Evolutionary conservation across 306 rosid genomes (phyloP), one percentile per base, ranked within the genome.

Genomic region (Cyamopsis tetragonoloba): DNA sequence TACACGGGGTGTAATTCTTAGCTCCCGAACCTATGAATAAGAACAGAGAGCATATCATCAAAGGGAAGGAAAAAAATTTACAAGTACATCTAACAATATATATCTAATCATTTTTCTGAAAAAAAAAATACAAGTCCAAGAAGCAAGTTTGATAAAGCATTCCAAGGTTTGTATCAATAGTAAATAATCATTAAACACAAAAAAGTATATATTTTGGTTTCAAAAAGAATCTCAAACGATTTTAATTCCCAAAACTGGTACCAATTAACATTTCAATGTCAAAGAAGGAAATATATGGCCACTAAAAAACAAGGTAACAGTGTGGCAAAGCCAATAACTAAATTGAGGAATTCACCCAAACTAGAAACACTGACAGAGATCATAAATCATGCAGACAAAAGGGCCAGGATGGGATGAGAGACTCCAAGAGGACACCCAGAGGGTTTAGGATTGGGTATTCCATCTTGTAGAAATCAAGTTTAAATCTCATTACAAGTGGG

Each of bases 1-100:
- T 48, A 89, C 86, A 34, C 95, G 90, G 6, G 98, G 98, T 26
- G 91, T 88, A 63, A 93, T 81, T 77, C 88, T 86, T 74, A 93
- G 81, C 59, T 83, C 82, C 27, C 77, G 83, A 37, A 93, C 89
- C 98, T 93, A 73, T 32, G 70, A 62, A 77, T 43, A 20, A 48
- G 78, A 68, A 63, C 44, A 82, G 13, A 58, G 41, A 82, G 51
- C 37, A 67, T 55, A 37, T 57, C 44, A 39, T 61, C 57, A 38
- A 55, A 39, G 27, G 13, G 13, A 41, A 30, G 53, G 11, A 23
- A 71, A 42, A 32, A 60, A 49, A 42, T 38, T 28, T 46, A 22
- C 31, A 59, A 20, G 63, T 34, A 49, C 15, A 56, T 42, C 39
- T n/a, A 41, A 59, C 30, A 24, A 20, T 7, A 62, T 14, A 32